Conservation (phyloP, 2,329 filamentous ascomycete species). For the Sarocladium strictum region DNA sequence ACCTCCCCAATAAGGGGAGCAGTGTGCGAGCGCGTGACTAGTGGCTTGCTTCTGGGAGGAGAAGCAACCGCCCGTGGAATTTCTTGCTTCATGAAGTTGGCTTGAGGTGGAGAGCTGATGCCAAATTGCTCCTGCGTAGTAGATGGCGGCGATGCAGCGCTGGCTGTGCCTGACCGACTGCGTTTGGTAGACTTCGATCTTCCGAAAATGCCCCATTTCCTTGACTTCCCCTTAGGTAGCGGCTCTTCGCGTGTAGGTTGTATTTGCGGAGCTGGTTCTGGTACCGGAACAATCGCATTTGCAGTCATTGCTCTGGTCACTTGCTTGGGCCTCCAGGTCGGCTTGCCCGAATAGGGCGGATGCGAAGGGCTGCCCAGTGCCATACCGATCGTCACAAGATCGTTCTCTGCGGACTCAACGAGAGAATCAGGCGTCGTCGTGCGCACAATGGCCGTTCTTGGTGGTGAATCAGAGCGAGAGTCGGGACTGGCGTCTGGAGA, state of each 20-base stretch:
- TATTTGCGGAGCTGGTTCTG: conserved; percentile 17
- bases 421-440: conserved; percentile 38
- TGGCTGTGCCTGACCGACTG: background rate
- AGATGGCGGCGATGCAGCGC: background rate
- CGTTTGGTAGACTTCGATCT: conserved; percentile 29
- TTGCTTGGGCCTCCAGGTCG: background rate
- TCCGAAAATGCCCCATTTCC: conserved; percentile 56
- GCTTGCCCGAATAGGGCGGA: conserved; percentile 20
- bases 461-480: conserved; percentile 21
- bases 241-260: conserved; percentile 2
- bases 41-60: conserved; percentile 2
- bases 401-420: conserved; percentile 19
- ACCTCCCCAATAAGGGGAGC: conserved; percentile 21
- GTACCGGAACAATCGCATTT: conserved; percentile 11
- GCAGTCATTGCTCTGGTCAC: background rate
- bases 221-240: conserved; percentile 41
- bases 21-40: conserved; percentile 35
- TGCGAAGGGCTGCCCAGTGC: conserved; percentile 65
- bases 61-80: conserved; percentile 2
- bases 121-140: conserved; percentile 23
- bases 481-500: conserved; percentile 37
- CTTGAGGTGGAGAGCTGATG: background rate
- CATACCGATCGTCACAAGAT: conserved; percentile 55
- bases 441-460: conserved; percentile 27
- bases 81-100: conserved; percentile 12